Conservation (phyloP, 495 filamentous ascomycete species). For the Lophium mytilinum region DNA sequence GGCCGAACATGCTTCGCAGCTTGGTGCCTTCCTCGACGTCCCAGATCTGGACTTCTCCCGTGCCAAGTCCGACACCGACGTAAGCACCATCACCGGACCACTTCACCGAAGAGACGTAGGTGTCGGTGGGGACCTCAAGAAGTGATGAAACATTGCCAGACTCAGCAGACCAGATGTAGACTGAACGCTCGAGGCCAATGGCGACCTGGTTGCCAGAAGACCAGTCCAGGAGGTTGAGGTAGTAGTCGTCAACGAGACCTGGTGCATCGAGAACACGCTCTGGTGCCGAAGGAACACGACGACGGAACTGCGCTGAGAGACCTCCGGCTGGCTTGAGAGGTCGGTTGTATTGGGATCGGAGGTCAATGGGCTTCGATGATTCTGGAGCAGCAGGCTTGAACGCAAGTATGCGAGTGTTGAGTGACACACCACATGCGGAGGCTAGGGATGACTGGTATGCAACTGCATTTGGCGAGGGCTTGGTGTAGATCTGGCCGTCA, state of each 20-base stretch:
- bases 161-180: conserved; percentile 99
- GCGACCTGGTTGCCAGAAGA: conserved; percentile 95
- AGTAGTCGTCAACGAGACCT: conserved; percentile 95
- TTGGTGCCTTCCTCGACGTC: conserved; percentile 92
- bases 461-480: conserved; percentile 74
- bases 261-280: conserved; percentile 97
- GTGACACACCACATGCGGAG: conserved; percentile 80
- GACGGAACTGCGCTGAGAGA: conserved; percentile 71
- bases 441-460: conserved; percentile 92
- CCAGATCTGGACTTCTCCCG: conserved; percentile 98
- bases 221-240: conserved; percentile 97
- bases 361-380: conserved; percentile 94
- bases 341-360: conserved; percentile 95
- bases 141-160: conserved; percentile 79
- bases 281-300: conserved; percentile 85
- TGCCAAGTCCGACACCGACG: conserved; percentile 87
- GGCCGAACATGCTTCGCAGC: conserved; percentile 95
- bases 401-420: conserved; percentile 92
- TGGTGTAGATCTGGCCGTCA: conserved; percentile 52
- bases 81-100: conserved; percentile 98
- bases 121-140: conserved; percentile 77
- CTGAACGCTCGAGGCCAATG: conserved; percentile 90
- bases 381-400: conserved; percentile 97
- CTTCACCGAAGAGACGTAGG: conserved; percentile 95
- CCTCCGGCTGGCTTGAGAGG: conserved; percentile 73